Percentiles rank a stretch among this genome's conserved stretches.
phyloP scores from a whole-genome alignment of 208 protist species.

The Acanthamoeba healyi region DNA sequence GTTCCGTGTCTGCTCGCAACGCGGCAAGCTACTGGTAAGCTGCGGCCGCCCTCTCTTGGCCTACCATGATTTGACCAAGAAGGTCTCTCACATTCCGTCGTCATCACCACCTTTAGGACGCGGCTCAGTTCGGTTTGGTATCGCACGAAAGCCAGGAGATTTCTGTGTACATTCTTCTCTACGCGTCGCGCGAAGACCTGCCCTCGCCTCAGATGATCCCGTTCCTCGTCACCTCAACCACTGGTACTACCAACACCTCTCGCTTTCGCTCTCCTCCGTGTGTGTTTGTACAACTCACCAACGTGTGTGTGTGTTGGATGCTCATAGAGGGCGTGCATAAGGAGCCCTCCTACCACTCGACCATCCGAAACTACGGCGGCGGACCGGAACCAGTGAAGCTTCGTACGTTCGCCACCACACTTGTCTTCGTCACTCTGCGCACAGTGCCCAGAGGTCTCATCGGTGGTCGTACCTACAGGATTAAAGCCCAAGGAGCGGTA shows the following conservation, averaged over 20 bases:
- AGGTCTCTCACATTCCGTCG: not conserved
- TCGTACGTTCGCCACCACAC: not conserved
- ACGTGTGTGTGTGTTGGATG: no score
- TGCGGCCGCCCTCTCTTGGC: no score
- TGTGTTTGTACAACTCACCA: no score
- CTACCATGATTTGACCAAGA: no score
- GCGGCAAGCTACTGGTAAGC: slow-evolving; percentile 13
- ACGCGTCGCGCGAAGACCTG: slow-evolving; percentile 47
- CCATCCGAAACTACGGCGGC: slow-evolving; percentile 20
- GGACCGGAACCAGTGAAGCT: slow-evolving; percentile 38
- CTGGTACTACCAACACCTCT: not conserved
- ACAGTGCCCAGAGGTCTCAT: no score
- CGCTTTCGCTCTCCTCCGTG: not conserved
- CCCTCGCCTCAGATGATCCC: slow-evolving; percentile 48
- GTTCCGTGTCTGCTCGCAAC: slow-evolving; percentile 55
- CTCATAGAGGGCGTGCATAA: slow-evolving; percentile 63
- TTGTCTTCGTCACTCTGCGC: not conserved
- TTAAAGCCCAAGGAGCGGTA: slow-evolving; percentile 29
- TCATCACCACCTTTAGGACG: not conserved
- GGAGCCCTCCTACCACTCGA: slow-evolving; percentile 34
- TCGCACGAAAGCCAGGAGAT: slow-evolving; percentile 38
- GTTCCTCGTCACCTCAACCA: slow-evolving; percentile 35
- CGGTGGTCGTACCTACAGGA: not conserved
- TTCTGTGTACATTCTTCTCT: slow-evolving; percentile 29
- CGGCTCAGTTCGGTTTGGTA: slow-evolving; percentile 51